Conservation (phyloP, 805 yeast genomes). For the Teunomyces funiuensis region DNA sequence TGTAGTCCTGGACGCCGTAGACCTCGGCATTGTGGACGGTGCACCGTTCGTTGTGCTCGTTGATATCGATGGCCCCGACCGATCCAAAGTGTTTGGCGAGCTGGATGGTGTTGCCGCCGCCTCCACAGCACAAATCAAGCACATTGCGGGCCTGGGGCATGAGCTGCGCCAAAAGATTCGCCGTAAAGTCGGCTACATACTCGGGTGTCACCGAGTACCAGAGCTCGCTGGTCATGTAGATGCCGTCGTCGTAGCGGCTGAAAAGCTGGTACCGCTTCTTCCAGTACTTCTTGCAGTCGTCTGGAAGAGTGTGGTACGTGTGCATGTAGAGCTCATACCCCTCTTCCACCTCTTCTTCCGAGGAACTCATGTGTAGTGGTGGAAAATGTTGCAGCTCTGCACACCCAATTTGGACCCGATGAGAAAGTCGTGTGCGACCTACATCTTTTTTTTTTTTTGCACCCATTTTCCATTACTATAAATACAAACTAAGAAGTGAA, state of each 20-base stretch:
- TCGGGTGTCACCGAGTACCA: slow-evolving; percentile 94
- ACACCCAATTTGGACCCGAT: not conserved
- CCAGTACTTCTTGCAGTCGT: slow-evolving; percentile 57
- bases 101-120: slow-evolving; percentile 84
- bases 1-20: slow-evolving; percentile 55
- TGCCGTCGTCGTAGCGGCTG: slow-evolving; percentile 62
- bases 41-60: slow-evolving; percentile 61
- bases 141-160: slow-evolving; percentile 49
- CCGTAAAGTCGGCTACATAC: slow-evolving; percentile 57
- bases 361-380: not conserved
- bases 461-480: slow-evolving; percentile 3
- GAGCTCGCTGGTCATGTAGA: slow-evolving; percentile 66
- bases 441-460: not conserved
- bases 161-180: slow-evolving; percentile 52
- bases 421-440: not conserved
- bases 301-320: slow-evolving; percentile 39
- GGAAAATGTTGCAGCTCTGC: not conserved
- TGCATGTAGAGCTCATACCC: slow-evolving; percentile 39
- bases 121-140: slow-evolving; percentile 80
- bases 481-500: not conserved
- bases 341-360: slow-evolving; percentile 9
- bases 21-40: slow-evolving; percentile 63
- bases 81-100: slow-evolving; percentile 58
- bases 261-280: slow-evolving; percentile 59
- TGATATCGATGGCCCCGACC: slow-evolving; percentile 64